Conservation (phyloP, 768 basidiomycete species). For the Rhodotorula toruloides region DNA sequence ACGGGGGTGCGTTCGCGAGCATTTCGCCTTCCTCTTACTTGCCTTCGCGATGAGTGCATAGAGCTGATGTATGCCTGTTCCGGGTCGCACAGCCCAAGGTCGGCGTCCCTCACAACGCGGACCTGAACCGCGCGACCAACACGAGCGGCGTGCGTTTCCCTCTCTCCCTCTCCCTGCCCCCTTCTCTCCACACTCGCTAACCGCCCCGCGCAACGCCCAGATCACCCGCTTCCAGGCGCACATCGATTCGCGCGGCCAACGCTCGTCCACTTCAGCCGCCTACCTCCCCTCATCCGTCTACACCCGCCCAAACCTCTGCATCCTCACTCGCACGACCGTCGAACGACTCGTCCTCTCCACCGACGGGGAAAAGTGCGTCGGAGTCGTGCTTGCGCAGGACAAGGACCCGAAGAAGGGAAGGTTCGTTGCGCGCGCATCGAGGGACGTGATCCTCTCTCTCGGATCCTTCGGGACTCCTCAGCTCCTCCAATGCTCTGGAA, state of each 20-base stretch:
- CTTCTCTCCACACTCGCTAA: not conserved
- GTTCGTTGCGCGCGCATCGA: slow-evolving; percentile 10
- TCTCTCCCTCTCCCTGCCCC: no score
- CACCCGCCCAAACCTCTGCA: slow-evolving; percentile 30
- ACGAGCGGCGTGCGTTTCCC: slow-evolving; percentile 1
- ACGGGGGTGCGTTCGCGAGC: slow-evolving; percentile 9
- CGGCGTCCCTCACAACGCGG: slow-evolving; percentile 23
- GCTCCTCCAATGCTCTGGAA: slow-evolving; percentile 22
- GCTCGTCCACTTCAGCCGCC: slow-evolving; percentile 36
- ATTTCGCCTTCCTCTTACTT: not conserved
- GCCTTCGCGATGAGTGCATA: no score
- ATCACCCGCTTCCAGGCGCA: slow-evolving; percentile 35
- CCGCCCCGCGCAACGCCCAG: not conserved
- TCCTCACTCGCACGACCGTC: slow-evolving; percentile 33
- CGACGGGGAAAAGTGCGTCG: not conserved
- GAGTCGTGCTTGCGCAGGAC: slow-evolving; percentile 33
- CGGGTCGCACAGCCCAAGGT: not conserved
- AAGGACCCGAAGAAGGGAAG: not conserved
- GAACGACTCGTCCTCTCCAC: slow-evolving; percentile 19
- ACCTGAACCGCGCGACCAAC: slow-evolving; percentile 29
- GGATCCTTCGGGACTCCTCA: slow-evolving; percentile 32
- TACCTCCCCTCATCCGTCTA: slow-evolving; percentile 34
- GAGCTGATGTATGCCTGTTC: not conserved
- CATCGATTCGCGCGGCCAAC: slow-evolving; percentile 20
- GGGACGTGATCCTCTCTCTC: slow-evolving; percentile 24